phyloP scores from a whole-genome alignment of 192 early-diverging fungal species.

The Backusella australiensis region DNA sequence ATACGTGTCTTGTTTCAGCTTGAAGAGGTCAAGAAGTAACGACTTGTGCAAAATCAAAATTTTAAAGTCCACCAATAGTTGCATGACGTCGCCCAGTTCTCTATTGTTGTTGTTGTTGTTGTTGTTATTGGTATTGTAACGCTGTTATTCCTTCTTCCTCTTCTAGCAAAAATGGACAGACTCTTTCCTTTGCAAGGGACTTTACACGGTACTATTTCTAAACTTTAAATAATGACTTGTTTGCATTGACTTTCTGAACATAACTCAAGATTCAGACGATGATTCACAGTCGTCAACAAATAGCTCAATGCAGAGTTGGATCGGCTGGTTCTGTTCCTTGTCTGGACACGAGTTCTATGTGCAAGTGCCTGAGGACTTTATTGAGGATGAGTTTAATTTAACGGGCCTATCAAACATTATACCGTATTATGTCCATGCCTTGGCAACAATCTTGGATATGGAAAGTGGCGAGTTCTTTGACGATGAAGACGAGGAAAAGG shows the following conservation, averaged over 20 bases:
- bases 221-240: not conserved
- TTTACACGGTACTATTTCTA: conserved; percentile 8
- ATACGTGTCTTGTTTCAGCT: not conserved
- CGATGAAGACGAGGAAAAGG: conserved; percentile 10
- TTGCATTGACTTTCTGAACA: not conserved
- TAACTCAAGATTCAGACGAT: conserved; percentile 9
- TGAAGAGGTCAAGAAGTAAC: not conserved
- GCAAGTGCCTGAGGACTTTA: conserved; percentile 76
- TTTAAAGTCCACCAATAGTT: not conserved
- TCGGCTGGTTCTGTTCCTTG: conserved; percentile 72
- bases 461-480: conserved; percentile 40
- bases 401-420: conserved; percentile 84
- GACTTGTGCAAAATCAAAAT: not conserved
- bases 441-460: conserved; percentile 92
- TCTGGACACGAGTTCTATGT: conserved; percentile 76
- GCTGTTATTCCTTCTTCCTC: not conserved
- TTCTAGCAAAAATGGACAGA: not conserved
- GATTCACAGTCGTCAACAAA: conserved; percentile 9
- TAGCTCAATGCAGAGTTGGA: conserved; percentile 47
- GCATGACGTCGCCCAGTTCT: not conserved
- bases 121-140: not conserved
- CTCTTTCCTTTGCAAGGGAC: not conserved
- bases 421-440: conserved; percentile 82
- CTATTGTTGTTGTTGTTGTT: not conserved
- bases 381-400: conserved; percentile 97